Evolutionary conservation across 164 flowering plant genomes (phyloP), one percentile per base, ranked within the genome.

Genomic region (Brasenia schreberi): DNA sequence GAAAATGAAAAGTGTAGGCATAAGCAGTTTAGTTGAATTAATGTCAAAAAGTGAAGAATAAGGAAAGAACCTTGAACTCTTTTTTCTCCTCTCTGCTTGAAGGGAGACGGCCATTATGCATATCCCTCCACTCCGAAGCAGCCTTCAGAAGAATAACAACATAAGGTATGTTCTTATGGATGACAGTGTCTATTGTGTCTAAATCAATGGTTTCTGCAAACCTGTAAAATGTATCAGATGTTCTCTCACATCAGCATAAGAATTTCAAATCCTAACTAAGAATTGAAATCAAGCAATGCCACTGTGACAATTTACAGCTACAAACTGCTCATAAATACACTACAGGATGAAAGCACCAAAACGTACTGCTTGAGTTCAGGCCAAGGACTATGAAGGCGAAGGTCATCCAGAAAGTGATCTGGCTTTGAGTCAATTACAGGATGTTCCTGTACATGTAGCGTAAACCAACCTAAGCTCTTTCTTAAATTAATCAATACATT

Each of bases 341-440:
- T 23, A 23, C 27, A 23, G 27, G 27, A 23, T 23, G 27, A 45
- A 12, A 45, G 12, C 53, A 45, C 53, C 7, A 45, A 65, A 59
- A 10, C 65, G 23, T 63, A 90, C 97, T 86, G 79, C 75, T 67
- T 83, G 43, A 92, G 96, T 77, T 95, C 97, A 67, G 92, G 91
- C 99, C 99, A 95, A 59, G 99, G 99, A 68, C 85, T 85, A 75
- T 95, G 86, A 63, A 92, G 74, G 68, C 97, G 91, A 42, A 92
- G 97, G 70, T 86, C 96, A 74, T 92, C 94, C 69, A 92, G 75
- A 74, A 92, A 92, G 78, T 95, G 99, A 71, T 95, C 99, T 71
- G 99, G 99, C 78, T 95, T 95, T 77, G 99, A 84, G 67, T 95
- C 99, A 68, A 95, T 79, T 18, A 95, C 94, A 39, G 86, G 67